These are phyloP conservation scores for Pseudopediastrum boryanum DNA, from an alignment of 139 green algal genomes.

Conservation along the genomic window DNA sequence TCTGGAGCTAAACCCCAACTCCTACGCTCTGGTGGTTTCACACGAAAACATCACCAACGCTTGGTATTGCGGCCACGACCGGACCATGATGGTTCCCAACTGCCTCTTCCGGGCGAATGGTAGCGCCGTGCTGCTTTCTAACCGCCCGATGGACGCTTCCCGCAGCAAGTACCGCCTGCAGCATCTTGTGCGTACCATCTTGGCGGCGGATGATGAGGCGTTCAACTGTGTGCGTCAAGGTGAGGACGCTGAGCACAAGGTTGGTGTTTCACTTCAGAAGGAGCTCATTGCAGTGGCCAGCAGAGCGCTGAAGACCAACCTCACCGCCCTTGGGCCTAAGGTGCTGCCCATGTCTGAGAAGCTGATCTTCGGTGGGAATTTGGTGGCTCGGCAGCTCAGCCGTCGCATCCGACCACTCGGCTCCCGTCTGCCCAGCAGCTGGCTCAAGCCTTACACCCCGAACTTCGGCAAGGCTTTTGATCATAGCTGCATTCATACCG, in stretches of 20 bases:
- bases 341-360: constrained; percentile 94
- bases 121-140: constrained; percentile 89
- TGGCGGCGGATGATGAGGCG: constrained; percentile 84
- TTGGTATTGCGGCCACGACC: constrained; percentile 85
- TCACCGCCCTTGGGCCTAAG: constrained; percentile 94
- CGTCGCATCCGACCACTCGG: neutral
- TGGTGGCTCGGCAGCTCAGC: constrained; percentile 74
- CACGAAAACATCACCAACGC: constrained; percentile 99
- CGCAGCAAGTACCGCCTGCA: constrained; percentile 60
- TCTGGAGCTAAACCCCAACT: constrained; percentile 64
- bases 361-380: constrained; percentile 88
- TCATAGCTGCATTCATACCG: constrained; percentile 70
- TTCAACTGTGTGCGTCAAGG: constrained; percentile 84
- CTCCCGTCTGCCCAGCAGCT: constrained; percentile 13
- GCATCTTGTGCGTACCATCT: constrained; percentile 84
- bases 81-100: constrained; percentile 96
- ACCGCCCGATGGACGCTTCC: constrained; percentile 69
- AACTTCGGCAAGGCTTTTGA: constrained; percentile 70
- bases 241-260: constrained; percentile 67
- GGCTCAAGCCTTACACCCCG: constrained; percentile 58
- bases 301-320: constrained; percentile 83
- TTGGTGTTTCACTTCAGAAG: constrained; percentile 87
- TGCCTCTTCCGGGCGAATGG: constrained; percentile 94
- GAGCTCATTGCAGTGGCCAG: constrained; percentile 91
- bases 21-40: constrained; percentile 82